Base-by-base conservation (phyloP, 805 yeast genomes). In the Deakozyma indianensis region DNA sequence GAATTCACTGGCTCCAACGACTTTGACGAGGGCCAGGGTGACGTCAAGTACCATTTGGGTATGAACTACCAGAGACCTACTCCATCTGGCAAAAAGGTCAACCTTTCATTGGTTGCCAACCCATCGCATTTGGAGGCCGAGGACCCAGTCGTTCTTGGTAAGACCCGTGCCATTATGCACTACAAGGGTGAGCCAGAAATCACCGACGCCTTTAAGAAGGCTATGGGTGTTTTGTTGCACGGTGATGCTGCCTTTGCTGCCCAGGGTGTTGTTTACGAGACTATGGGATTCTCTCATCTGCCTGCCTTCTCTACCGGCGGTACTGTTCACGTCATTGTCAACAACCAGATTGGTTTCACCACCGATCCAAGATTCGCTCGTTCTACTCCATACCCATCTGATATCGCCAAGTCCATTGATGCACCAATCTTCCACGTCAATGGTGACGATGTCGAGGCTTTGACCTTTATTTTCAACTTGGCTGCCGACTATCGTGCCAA, bases 231-330 rank as follows among this genome's bases (percentile, higher is more conserved):
- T 49, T 73, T 92, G 65, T 73, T 92, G 66, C 99, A 92, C 65
- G 99, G 99, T 75, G 99, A 92, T 67, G 95, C 99, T 48, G 98
- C 98, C 32, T 88, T 92, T 63, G 88, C 96, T 41, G 98, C 83
- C 53, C 98, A 92, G 71, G 99, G 99, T 79, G 94, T 92, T 47
- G 96, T 92, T 48, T 92, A 92, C 69, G 99, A 92, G 72, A 90
- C 98, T 45, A 80, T 90, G 83, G 97, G 97, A 48, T 83, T 92
- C 69, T 76, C 84, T 57, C 77, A 78, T 57, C 75, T 92, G 61
- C 96, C 96, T 55, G 95, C 92, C 55, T 92, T 84, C 71, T 77
- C 95, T 44, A 88, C 97, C 43, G 99, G 99, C 71, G 99, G 99
- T 74, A 87, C 97, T 44, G 73, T 92, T 55, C 98, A 92, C 68